Evolutionary conservation across 768 basidiomycete species (phyloP).

Genomic region (Macrolepiota fuliginosa): DNA sequence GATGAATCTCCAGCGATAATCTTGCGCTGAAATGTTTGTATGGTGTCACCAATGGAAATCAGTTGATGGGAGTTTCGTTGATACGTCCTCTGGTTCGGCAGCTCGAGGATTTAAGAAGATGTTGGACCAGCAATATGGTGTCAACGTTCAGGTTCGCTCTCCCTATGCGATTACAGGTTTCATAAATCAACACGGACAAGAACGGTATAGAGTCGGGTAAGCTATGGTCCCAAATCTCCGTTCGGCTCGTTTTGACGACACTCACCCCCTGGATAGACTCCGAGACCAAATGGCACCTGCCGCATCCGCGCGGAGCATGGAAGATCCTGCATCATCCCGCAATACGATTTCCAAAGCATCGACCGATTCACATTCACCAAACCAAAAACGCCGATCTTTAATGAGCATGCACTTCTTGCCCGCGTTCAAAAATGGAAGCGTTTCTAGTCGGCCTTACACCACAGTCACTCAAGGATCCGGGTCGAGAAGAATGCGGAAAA

Average conservation of each 20-base stretch:
- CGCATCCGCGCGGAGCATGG: constrained; percentile 46
- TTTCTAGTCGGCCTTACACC: constrained; percentile 28
- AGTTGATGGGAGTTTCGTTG: constrained; percentile 77
- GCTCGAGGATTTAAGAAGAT: constrained; percentile 76
- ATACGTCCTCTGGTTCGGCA: constrained; percentile 74
- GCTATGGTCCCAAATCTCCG: constrained; percentile 23
- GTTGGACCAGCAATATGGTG: constrained; percentile 69
- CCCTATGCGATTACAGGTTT: constrained; percentile 84
- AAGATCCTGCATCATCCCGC: constrained; percentile 48
- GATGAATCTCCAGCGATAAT: not conserved
- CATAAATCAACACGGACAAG: constrained; percentile 76
- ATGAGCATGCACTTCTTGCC: constrained; percentile 65
- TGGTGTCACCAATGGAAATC: not conserved
- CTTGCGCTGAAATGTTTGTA: not conserved
- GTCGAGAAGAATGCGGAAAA: constrained; percentile 64
- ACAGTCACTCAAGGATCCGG: constrained; percentile 24
- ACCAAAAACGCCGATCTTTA: constrained; percentile 54
- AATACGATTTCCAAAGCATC: constrained; percentile 29
- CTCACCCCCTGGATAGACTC: constrained; percentile 35
- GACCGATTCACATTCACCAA: constrained; percentile 40
- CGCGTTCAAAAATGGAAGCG: constrained; percentile 43
- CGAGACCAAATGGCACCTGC: constrained; percentile 64
- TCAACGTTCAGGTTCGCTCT: constrained; percentile 64
- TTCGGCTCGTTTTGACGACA: not conserved
- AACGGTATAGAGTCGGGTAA: constrained; percentile 77